phyloP scores from a whole-genome alignment of 352 stramenopile genomes.

The Globisporangium paddicum region DNA sequence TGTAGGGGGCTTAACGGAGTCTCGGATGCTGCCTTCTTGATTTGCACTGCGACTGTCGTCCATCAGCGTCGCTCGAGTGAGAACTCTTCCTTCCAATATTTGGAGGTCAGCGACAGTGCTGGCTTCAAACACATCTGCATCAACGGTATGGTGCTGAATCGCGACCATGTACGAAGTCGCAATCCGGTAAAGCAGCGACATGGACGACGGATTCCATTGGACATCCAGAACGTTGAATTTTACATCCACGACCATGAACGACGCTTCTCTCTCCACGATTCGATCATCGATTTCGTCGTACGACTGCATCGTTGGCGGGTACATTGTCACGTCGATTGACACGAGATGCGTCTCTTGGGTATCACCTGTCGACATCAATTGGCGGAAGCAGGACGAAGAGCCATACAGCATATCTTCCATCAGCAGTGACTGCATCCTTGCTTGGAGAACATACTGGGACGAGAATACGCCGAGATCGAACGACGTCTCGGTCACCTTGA shows the following conservation, averaged over 20 bases:
- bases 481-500: constrained; percentile 41
- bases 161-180: constrained; percentile 48
- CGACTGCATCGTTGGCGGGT: constrained; percentile 15
- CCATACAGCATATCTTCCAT: constrained; percentile 73
- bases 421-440: constrained; percentile 42
- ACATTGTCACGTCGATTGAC: constrained; percentile 42
- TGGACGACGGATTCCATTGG: constrained; percentile 84
- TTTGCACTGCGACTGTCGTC: not conserved
- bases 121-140: constrained; percentile 4
- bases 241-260: constrained; percentile 44
- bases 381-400: constrained; percentile 40
- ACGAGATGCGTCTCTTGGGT: constrained; percentile 32
- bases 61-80: not conserved
- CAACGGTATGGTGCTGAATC: constrained; percentile 31
- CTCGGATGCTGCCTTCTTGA: not conserved
- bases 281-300: not conserved
- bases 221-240: constrained; percentile 70
- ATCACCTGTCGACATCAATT: constrained; percentile 59
- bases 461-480: constrained; percentile 44
- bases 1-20: constrained; percentile 2
- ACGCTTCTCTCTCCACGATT: constrained; percentile 4
- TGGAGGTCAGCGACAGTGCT: not conserved
- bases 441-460: constrained; percentile 42
- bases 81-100: not conserved
- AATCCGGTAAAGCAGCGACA: constrained; percentile 72